phyloP scores from a whole-genome alignment of 116 monocot genomes.

The Thalassia testudinum region DNA sequence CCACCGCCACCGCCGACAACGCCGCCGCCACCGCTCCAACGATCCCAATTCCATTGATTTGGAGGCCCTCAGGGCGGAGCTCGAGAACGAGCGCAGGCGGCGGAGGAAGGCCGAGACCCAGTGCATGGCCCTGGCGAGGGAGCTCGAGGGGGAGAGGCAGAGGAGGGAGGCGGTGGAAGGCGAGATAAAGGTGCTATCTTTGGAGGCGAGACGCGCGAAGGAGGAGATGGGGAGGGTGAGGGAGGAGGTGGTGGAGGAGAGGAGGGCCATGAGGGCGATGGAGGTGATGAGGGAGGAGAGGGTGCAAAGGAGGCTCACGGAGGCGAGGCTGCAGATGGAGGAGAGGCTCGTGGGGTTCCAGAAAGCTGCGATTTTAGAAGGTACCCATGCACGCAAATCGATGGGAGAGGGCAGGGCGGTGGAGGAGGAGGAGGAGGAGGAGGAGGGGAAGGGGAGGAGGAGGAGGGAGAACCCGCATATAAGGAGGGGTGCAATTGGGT shows the following conservation, averaged over 20 bases:
- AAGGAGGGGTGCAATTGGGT: slow-evolving; percentile 65
- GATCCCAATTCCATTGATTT: neutral
- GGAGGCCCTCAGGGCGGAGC: slow-evolving; percentile 34
- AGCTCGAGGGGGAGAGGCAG: slow-evolving; percentile 35
- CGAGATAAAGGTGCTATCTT: slow-evolving; percentile 7
- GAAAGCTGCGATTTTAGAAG: neutral
- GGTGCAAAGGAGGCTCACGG: slow-evolving; percentile 48
- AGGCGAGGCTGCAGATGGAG: slow-evolving; percentile 40
- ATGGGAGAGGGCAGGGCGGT: neutral
- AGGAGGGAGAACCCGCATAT: slow-evolving; percentile 81
- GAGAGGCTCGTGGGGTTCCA: slow-evolving; percentile 20
- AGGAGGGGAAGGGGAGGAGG: slow-evolving; percentile 3
- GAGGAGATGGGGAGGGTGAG: slow-evolving; percentile 13
- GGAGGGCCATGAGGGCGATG: slow-evolving; percentile 42
- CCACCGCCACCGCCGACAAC: slow-evolving; percentile 1
- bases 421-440: neutral
- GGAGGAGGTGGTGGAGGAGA: slow-evolving; percentile 44
- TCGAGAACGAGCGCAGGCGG: slow-evolving; percentile 54
- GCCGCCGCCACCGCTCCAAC: neutral
- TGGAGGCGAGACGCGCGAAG: slow-evolving; percentile 12
- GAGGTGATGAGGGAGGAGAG: slow-evolving; percentile 61
- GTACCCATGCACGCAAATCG: neutral
- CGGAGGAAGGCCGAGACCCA: slow-evolving; percentile 39
- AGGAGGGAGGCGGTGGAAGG: slow-evolving; percentile 26
- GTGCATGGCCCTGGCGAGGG: slow-evolving; percentile 15